These are phyloP conservation scores for Backusella sp. DNA, from an alignment of 192 early-diverging fungal species.

Conservation along the genomic window DNA sequence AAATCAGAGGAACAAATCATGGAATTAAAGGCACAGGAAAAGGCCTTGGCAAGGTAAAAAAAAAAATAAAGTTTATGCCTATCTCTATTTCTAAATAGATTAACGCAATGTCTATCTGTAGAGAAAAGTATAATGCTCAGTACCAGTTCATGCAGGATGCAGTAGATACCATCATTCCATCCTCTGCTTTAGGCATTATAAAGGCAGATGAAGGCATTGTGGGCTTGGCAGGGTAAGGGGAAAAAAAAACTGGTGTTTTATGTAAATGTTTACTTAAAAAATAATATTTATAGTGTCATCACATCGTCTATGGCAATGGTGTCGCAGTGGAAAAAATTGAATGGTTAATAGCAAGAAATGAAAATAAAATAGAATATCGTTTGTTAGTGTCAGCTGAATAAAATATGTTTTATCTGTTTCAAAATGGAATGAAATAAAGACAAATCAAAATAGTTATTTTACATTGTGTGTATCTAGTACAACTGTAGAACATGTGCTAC, in stretches of 20 bases:
- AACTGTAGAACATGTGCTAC: neutral
- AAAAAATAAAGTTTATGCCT: neutral
- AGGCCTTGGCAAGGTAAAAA: constrained; percentile 42
- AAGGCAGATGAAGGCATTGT: constrained; percentile 63
- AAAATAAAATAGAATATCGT: neutral
- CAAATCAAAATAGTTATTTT: neutral
- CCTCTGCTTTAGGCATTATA: constrained; percentile 58
- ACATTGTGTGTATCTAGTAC: neutral
- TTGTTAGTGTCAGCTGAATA: neutral
- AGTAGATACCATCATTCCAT: constrained; percentile 70
- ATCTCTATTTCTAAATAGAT: neutral
- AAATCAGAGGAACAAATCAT: constrained; percentile 25
- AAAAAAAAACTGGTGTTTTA: neutral
- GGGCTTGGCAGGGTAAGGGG: constrained; percentile 63
- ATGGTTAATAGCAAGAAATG: neutral
- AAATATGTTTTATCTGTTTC: neutral
- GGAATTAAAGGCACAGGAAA: constrained; percentile 37
- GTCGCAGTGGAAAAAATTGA: constrained; percentile 52
- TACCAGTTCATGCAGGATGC: constrained; percentile 62
- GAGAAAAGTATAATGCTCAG: constrained; percentile 51
- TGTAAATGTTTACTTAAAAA: neutral
- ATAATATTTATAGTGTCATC: constrained; percentile 41
- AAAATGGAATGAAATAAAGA: constrained; percentile 4
- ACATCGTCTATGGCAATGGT: constrained; percentile 67
- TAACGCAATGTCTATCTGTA: constrained; percentile 20